Evolutionary conservation across 257 asterid species (phyloP).

Genomic region (Przewalskia tangutica): DNA sequence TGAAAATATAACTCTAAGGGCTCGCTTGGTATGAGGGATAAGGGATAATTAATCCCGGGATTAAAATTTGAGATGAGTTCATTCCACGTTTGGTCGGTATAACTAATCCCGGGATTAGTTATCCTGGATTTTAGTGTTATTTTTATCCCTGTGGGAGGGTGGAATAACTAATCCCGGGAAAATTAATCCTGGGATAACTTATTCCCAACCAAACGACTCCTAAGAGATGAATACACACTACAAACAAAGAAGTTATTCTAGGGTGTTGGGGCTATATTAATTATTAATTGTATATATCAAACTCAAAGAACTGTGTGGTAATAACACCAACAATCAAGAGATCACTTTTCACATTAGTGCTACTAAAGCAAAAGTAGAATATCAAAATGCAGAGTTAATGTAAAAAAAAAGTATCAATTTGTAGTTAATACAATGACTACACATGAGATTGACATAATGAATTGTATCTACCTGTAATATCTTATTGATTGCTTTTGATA

Average conservation of each 20-base stretch:
- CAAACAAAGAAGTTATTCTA: background rate
- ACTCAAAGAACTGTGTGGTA: background rate
- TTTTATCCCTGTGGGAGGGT: too few relatives aligned
- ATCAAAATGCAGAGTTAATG: background rate
- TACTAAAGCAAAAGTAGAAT: background rate
- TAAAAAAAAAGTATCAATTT: background rate
- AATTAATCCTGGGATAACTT: too few relatives aligned
- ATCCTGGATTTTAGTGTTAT: too few relatives aligned
- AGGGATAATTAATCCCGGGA: too few relatives aligned
- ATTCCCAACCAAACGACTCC: too few relatives aligned
- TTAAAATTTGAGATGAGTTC: too few relatives aligned
- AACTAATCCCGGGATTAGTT: too few relatives aligned
- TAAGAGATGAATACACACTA: background rate
- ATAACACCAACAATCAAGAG: background rate
- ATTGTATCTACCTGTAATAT: constrained; percentile 51
- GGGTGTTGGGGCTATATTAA: background rate
- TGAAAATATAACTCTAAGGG: background rate
- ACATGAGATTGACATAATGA: background rate
- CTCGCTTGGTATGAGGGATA: too few relatives aligned
- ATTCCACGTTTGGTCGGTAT: too few relatives aligned
- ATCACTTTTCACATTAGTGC: background rate
- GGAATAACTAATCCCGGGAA: too few relatives aligned
- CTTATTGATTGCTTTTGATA: constrained; percentile 60
- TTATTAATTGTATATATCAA: background rate
- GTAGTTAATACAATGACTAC: background rate